Conservation (phyloP, 768 basidiomycete species). For the Hirschioporus abietinus region DNA sequence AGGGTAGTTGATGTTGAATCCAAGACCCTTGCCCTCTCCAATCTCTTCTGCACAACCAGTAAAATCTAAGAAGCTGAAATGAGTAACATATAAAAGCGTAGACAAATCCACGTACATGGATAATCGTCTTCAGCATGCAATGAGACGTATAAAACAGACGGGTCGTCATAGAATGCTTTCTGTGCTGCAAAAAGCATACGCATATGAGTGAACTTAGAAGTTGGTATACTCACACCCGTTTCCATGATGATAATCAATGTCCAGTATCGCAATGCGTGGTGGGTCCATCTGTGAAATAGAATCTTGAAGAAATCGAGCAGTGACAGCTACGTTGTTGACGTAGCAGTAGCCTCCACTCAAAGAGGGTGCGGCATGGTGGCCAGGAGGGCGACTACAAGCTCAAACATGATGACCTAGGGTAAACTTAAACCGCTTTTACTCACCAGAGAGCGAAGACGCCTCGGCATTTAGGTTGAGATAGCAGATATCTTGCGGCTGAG, state of each 20-base stretch:
- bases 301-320: constrained; percentile 23
- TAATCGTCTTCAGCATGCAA: constrained; percentile 28
- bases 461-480: constrained; percentile 8
- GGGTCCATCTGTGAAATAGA: background rate
- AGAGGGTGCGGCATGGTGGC: constrained; percentile 25
- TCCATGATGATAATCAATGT: constrained; percentile 34
- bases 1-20: constrained; percentile 26
- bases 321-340: constrained; percentile 28
- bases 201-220: background rate
- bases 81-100: background rate
- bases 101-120: constrained; percentile 21
- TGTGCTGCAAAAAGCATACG: constrained; percentile 17
- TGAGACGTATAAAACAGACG: constrained; percentile 26
- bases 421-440: background rate
- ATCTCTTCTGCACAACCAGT: constrained; percentile 24
- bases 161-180: constrained; percentile 27
- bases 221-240: constrained; percentile 22
- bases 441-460: constrained; percentile 22
- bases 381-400: constrained; percentile 24
- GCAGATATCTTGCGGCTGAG: constrained; percentile 16
- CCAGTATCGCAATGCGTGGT: constrained; percentile 25
- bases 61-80: constrained; percentile 19
- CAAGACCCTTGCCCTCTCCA: constrained; percentile 20
- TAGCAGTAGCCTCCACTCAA: constrained; percentile 32
- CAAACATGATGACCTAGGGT: background rate